Conservation (phyloP, 306 rosid species). For the Castanea mollissima region DNA sequence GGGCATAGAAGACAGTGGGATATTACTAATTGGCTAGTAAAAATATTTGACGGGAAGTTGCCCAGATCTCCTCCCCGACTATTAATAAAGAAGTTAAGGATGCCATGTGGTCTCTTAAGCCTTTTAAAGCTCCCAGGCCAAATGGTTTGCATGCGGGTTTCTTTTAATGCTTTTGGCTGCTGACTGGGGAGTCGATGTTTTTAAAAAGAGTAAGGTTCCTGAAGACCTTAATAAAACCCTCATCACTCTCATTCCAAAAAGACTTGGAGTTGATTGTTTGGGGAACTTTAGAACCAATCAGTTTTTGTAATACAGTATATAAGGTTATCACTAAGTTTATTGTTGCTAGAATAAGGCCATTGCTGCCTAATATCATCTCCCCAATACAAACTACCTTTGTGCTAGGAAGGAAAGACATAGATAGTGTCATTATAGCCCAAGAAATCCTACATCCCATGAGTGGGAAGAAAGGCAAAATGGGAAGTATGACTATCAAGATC, state of each 20-base stretch:
- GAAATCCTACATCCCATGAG: not conserved
- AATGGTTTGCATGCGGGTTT: not conserved
- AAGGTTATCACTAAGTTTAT: not conserved
- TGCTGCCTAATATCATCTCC: not conserved
- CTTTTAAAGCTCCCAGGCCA: not conserved
- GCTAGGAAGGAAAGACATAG: not conserved
- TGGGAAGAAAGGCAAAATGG: not conserved
- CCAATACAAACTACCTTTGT: not conserved
- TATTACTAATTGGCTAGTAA: no score
- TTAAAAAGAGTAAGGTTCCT: not conserved
- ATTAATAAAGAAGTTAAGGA: not conserved
- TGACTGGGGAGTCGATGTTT: not conserved
- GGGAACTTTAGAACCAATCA: not conserved
- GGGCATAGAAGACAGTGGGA: not conserved
- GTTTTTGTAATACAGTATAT: not conserved
- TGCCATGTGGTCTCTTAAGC: not conserved
- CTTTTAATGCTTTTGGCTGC: not conserved
- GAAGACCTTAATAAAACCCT: not conserved
- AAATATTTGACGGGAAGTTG: not conserved
- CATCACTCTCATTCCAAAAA: not conserved
- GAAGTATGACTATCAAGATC: not conserved
- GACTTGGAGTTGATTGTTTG: rapidly evolving
- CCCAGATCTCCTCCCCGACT: not conserved
- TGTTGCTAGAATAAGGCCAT: not conserved
- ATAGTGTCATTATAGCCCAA: not conserved